Conservation (phyloP, 139 green algal genomes). For the Spirogloea muscicola region DNA sequence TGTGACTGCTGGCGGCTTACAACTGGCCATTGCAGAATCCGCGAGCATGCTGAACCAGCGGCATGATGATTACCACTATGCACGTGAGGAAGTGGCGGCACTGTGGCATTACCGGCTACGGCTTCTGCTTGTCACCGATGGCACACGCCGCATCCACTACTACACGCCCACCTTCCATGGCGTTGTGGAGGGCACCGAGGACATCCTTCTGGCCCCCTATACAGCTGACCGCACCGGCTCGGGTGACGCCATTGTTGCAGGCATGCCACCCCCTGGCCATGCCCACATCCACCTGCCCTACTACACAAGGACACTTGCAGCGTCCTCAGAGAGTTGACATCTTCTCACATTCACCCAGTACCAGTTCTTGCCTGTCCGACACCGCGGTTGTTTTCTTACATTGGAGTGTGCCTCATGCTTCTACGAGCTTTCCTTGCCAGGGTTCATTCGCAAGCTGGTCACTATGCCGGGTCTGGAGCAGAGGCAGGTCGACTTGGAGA, state of each 20-base stretch:
- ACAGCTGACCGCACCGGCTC: conserved; percentile 16
- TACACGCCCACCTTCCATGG: conserved; percentile 18
- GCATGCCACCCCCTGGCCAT: too few species aligned
- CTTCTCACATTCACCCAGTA: too few species aligned
- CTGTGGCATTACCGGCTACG: neutral
- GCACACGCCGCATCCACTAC: conserved; percentile 22
- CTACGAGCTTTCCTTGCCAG: neutral
- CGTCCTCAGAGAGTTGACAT: too few species aligned
- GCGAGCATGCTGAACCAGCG: too few species aligned
- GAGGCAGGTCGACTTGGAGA: conserved; percentile 6
- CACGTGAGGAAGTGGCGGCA: conserved; percentile 7
- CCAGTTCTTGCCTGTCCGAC: too few species aligned
- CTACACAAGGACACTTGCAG: too few species aligned
- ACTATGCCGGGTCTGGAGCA: conserved; percentile 1
- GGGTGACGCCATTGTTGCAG: conserved; percentile 21
- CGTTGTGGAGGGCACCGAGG: conserved; percentile 27
- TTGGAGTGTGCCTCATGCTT: neutral
- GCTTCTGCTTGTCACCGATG: conserved; percentile 18
- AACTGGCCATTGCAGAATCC: too few species aligned
- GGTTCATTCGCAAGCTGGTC: conserved; percentile 1
- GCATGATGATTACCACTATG: too few species aligned
- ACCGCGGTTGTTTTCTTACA: too few species aligned
- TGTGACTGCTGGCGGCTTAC: too few species aligned
- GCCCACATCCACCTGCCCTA: too few species aligned
- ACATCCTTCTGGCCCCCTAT: conserved; percentile 13